Conservation (phyloP, 2,329 filamentous ascomycete species). For the Didymella lethalis region DNA sequence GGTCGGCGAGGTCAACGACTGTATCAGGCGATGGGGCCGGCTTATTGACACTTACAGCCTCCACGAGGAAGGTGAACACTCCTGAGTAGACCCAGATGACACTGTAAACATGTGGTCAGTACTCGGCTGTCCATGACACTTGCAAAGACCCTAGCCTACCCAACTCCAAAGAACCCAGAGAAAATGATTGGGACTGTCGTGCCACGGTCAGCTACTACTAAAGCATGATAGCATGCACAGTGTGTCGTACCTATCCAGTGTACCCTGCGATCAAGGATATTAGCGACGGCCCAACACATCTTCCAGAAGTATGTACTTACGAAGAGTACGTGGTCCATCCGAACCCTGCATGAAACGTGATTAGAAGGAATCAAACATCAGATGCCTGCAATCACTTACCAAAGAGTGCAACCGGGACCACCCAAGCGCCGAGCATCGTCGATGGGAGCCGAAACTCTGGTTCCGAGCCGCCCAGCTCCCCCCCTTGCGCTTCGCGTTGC, state of each 20-base stretch:
- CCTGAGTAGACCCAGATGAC: constrained; percentile 81
- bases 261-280: constrained; percentile 50
- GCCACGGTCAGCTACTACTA: constrained; percentile 45
- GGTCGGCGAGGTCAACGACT: constrained; percentile 36
- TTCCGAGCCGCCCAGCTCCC: constrained; percentile 68
- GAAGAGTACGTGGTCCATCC: constrained; percentile 80
- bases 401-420: constrained; percentile 84
- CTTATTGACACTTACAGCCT: constrained; percentile 55
- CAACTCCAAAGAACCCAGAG: constrained; percentile 56
- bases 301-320: constrained; percentile 74
- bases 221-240: constrained; percentile 32
- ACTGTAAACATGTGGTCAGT: constrained; percentile 56
- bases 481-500: constrained; percentile 61
- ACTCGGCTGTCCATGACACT: constrained; percentile 35
- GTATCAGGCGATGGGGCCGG: constrained; percentile 27
- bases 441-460: constrained; percentile 87
- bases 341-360: constrained; percentile 62
- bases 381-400: constrained; percentile 57
- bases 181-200: constrained; percentile 60
- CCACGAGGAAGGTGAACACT: constrained; percentile 87
- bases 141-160: constrained; percentile 45
- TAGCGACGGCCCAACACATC: constrained; percentile 43
- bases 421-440: constrained; percentile 68
- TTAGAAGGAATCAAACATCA: constrained; percentile 41
- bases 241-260: constrained; percentile 59